Base-by-base conservation (phyloP, 2,329 filamentous ascomycete genomes). In the Penicillium capsulatum region DNA sequence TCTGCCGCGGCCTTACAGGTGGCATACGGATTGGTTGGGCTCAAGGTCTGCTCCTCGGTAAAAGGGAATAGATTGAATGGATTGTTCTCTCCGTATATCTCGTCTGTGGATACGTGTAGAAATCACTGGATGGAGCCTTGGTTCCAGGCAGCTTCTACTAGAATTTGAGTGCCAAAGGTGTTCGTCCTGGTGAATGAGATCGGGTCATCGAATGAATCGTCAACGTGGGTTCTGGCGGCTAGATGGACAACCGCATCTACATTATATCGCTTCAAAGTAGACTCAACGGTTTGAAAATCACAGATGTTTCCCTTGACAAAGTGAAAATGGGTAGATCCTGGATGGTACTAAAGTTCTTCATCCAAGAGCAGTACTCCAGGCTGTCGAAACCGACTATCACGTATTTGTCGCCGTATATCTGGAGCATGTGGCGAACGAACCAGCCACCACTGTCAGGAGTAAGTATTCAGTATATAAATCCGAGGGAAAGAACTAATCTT, bases 221-320 rank as follows among this genome's bases (percentile, higher is more conserved):
- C 85, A 35, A 92, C 86, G 59, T 91, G 86, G 6, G 84, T 87
- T 66, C 89, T 83, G n/a, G 86, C 86, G 3, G 86, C 86, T 56
- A 92, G 89, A 64, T 91, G 86, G 63, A 91, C 80, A 45, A 92
- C 75, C 36, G 84, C 88, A 60, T 91, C 86, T 54, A 91, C 83
- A 22, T 78, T 74, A 67, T 87, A 73, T 45, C 79, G 75, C 60
- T 83, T 75, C 57, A 91, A 75, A 58, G 81, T 86, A 53, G 78
- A 76, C 47, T 84, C 73, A 2, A 91, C 83, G 54, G 86, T 79
- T 4, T 72, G 69, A 1, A 81, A 80, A 48, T 83, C 80, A 20
- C 83, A 88, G 50, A 91, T 80, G 56, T 91, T 84, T 39, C 86
- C 86, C 59, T 86, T 80, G 63, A 86, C 84, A 61, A 91, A 91